Base-by-base conservation (phyloP, 2,329 filamentous ascomycete genomes). In the Fusarium torreyae region DNA sequence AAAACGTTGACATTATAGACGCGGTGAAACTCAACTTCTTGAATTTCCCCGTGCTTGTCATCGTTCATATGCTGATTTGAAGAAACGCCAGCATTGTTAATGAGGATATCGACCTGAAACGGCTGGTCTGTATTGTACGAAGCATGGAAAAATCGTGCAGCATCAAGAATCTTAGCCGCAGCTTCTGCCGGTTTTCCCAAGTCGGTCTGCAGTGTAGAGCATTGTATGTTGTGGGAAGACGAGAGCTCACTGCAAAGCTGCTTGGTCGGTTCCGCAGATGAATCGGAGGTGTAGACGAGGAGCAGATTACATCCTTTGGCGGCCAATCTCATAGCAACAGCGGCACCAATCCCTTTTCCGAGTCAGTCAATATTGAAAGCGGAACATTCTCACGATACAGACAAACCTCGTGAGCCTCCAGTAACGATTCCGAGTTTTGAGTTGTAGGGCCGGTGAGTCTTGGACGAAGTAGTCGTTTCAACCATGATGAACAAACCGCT, bases 1-100 rank as follows among this genome's bases (percentile, higher is more conserved):
- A 93, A 87, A 22, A 97, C 94, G 76, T 97, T 97, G 80, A 96
- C 86, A 57, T 87, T 87, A 82, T 93, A 97, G 58, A 91, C 89
- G 71, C 86, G 82, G 43, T 89, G 85, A 81, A 94, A 97, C 74
- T 94, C 87, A 14, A 85, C 84, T 7, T 84, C 76, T 6, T 86
- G 87, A 66, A 93, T 87, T 33, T 79, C 81, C 18, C 78, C 78
- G 57, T 84, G 79, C 22, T 88, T 78, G 8, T 77, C 60, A 28
- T 92, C 87, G 51, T 88, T 85, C 24, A 92, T 81, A 26, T 82
- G 77, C 71, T 90, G 87, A 80, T 96, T 95, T 39, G 87, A 81
- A 33, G 88, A 83, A 8, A 90, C 82, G 55, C 93, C 94, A 31
- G 94, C 94, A 78, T 97, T 97, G 86, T 97, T 97, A 83, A 97